Base-by-base conservation (phyloP, 345 rosid genomes). In the Rhizophora apiculata region DNA sequence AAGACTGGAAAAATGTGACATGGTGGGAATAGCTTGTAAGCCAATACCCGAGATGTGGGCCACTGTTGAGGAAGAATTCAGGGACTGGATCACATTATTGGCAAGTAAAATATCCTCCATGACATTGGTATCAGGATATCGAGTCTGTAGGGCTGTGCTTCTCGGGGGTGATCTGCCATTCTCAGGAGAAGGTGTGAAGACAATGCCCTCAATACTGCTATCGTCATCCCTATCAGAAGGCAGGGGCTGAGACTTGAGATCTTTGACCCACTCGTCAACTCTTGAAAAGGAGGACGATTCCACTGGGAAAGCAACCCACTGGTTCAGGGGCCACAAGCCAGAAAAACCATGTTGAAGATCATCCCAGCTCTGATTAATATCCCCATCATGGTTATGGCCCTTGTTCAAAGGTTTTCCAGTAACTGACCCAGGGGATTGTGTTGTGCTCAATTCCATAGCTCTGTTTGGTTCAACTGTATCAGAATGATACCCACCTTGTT, bases 181-280 rank as follows among this genome's bases (percentile, higher is more conserved):
- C 67, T 81, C 88, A 20, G 93, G 92, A 29, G 89, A 82, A 6
- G 83, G 85, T 29, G 83, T 82, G 71, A 81, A 85, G 57, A n/a
- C 57, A 63, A 81, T 72, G 55, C 57, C 78, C 19, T 72, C 77
- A 18, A 68, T 78, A 18, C 21, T 69, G n/a, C 78, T 74, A 27
- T 67, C 80, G 30, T 80, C 77, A 55, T 83, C 81, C 37, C 62
- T 70, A 62, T 72, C 53, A 1, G 77, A 81, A 74, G 64, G 67
- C 18, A 63, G 59, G 9, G 74, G 68, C 54, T 81, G 74, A 8
- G 68, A 73, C 34, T 83, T 79, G n/a, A 91, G 87, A 74, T 84
- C 90, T 72, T 70, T 85, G 27, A 95, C 92, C 97, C 99, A 92
- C 43, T 89, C 88, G 27, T 89, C 86, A 6, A 92, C 96, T 76